Conservation (phyloP, 2,329 filamentous ascomycete genomes). For the Verticillium dahliae region DNA sequence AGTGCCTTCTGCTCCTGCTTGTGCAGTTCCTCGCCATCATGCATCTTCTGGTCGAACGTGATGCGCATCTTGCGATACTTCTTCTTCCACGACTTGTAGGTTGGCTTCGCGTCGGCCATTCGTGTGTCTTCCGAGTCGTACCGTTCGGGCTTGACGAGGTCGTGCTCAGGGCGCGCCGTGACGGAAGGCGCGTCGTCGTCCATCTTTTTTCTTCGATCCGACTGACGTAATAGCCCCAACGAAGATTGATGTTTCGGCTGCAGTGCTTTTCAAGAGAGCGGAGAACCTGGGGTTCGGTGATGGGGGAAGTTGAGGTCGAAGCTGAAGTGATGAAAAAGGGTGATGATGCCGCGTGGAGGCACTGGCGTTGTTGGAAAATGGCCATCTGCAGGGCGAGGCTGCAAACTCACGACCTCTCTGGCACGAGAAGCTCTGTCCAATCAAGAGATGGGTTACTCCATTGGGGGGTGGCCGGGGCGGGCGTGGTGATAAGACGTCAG, state of each 20-base stretch:
- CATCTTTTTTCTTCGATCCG: conserved; percentile 13
- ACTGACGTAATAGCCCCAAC: background rate
- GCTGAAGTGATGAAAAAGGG: too few species aligned
- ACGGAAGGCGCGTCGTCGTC: conserved; percentile 16
- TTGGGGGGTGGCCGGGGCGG: background rate
- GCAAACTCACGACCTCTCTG: background rate
- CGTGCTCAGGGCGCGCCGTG: conserved; percentile 16
- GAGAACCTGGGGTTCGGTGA: too few species aligned
- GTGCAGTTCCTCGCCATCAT: conserved; percentile 76
- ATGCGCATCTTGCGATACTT: conserved; percentile 92
- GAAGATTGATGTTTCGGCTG: background rate
- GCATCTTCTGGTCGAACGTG: conserved; percentile 70
- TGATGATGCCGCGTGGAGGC: conserved; percentile 1
- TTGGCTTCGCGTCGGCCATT: conserved; percentile 38
- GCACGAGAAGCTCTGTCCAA: background rate
- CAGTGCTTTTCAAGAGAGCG: background rate
- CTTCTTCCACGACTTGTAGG: conserved; percentile 72
- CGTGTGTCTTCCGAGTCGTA: conserved; percentile 23
- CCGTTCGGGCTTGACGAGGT: conserved; percentile 34
- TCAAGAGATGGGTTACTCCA: background rate
- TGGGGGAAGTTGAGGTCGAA: too few species aligned
- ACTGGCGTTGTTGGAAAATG: background rate
- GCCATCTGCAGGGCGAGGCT: background rate
- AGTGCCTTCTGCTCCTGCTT: conserved; percentile 74
- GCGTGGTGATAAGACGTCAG: background rate